Conservation (phyloP, 2,329 filamentous ascomycete species). For the Ophiostoma novo-ulmi region DNA sequence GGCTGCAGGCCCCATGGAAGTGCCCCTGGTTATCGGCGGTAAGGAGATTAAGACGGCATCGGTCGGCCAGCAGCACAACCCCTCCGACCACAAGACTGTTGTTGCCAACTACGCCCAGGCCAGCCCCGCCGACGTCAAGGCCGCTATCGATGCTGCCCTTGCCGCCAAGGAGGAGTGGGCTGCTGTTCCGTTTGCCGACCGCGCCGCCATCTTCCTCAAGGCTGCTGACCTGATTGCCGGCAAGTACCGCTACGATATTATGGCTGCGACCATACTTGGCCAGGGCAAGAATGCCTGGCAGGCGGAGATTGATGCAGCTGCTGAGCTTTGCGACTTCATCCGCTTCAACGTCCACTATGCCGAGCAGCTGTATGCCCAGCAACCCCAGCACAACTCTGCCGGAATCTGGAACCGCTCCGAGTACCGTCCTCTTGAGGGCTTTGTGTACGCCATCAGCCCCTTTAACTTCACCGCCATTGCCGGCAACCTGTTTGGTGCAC, state of each 20-base stretch:
- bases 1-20: conserved; percentile 63
- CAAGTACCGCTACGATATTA: conserved; percentile 95
- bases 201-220: conserved; percentile 91
- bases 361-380: conserved; percentile 81
- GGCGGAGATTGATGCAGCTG: conserved; percentile 95
- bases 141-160: conserved; percentile 77
- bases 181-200: conserved; percentile 77
- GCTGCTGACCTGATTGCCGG: conserved; percentile 83
- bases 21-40: conserved; percentile 79
- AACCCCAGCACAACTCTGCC: conserved; percentile 75
- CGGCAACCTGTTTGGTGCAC: conserved; percentile 76
- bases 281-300: conserved; percentile 99
- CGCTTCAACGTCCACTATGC: conserved; percentile 93
- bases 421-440: conserved; percentile 84
- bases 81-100: conserved; percentile 68
- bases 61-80: conserved; percentile 70
- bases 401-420: conserved; percentile 91
- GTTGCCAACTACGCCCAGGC: conserved; percentile 85
- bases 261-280: conserved; percentile 92
- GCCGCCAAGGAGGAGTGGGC: conserved; percentile 86
- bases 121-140: conserved; percentile 65
- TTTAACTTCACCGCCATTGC: conserved; percentile 98
- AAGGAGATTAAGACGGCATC: conserved; percentile 67
- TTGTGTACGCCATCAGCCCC: conserved; percentile 88
- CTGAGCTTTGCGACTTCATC: conserved; percentile 87